Evolutionary conservation across 1,284 basidiomycete genomes (phyloP).

Genomic region (Naganishia sp.): DNA sequence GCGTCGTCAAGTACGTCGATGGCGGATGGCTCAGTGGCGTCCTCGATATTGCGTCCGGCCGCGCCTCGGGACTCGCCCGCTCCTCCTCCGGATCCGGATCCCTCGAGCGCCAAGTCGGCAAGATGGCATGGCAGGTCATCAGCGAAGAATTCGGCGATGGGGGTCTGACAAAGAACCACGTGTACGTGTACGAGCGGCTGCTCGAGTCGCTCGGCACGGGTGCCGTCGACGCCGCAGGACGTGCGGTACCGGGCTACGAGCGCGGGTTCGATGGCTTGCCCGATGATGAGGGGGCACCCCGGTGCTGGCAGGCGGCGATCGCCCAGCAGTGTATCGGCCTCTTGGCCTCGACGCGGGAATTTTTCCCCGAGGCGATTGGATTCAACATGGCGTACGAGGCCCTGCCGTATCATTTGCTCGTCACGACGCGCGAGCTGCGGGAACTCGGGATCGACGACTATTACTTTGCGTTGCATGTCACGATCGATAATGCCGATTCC

Average conservation of each 20-base stretch:
- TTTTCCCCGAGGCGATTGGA: constrained; percentile 45
- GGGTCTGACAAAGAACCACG: constrained; percentile 45
- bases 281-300: constrained; percentile 37
- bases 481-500: constrained; percentile 47
- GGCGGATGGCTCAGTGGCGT: constrained; percentile 41
- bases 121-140: constrained; percentile 49
- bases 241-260: constrained; percentile 34
- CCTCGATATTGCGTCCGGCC: constrained; percentile 33
- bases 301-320: constrained; percentile 46
- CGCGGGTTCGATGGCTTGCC: constrained; percentile 38
- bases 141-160: constrained; percentile 49
- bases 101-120: constrained; percentile 37
- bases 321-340: constrained; percentile 45
- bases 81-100: constrained; percentile 8
- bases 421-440: constrained; percentile 43
- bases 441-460: constrained; percentile 46
- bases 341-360: constrained; percentile 39
- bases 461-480: constrained; percentile 47
- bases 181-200: constrained; percentile 41
- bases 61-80: constrained; percentile 6
- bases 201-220: constrained; percentile 35
- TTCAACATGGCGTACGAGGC: constrained; percentile 50
- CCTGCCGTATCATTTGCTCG: constrained; percentile 45
- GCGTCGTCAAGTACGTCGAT: constrained; percentile 47
- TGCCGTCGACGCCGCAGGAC: constrained; percentile 16